Conservation (phyloP, 768 basidiomycete genomes). For the Coprinopsis sp. region DNA sequence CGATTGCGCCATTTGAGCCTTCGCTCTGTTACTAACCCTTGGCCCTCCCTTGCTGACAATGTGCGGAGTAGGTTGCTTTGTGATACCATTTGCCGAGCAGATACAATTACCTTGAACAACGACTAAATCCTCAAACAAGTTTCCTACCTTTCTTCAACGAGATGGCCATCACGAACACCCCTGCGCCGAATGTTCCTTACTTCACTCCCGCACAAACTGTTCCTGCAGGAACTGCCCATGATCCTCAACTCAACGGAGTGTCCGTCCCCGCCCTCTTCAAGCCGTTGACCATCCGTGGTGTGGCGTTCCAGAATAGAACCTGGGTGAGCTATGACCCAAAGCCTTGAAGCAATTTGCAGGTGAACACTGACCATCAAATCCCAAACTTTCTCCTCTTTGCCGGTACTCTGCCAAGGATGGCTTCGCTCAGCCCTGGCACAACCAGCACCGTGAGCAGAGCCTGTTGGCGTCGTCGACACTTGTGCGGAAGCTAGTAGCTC, state of each 20-base stretch:
- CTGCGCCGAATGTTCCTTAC: slow-evolving; percentile 39
- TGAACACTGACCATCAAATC: not conserved
- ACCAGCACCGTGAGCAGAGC: slow-evolving; percentile 58
- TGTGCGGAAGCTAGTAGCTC: slow-evolving; percentile 4
- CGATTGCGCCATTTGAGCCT: too few species aligned
- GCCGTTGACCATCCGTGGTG: slow-evolving; percentile 49
- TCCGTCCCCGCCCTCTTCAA: slow-evolving; percentile 40
- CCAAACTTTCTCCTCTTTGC: slow-evolving; percentile 51
- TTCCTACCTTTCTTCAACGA: too few species aligned
- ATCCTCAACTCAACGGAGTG: slow-evolving; percentile 36
- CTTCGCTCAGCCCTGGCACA: slow-evolving; percentile 49
- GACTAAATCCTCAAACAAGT: too few species aligned
- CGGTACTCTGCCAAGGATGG: slow-evolving; percentile 60
- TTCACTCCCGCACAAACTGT: slow-evolving; percentile 44
- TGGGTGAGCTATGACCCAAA: slow-evolving; percentile 37
- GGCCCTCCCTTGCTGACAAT: too few species aligned
- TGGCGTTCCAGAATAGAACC: slow-evolving; percentile 53
- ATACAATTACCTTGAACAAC: too few species aligned
- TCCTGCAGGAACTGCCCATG: slow-evolving; percentile 39
- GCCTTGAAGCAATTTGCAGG: not conserved
- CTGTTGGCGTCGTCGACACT: slow-evolving; percentile 23
- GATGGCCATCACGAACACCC: too few species aligned
- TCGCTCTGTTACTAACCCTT: too few species aligned
- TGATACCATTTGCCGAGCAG: too few species aligned
- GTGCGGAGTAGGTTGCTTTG: too few species aligned